Base-by-base conservation (phyloP, 2,329 filamentous ascomycete species). In the Fusarium citri region DNA sequence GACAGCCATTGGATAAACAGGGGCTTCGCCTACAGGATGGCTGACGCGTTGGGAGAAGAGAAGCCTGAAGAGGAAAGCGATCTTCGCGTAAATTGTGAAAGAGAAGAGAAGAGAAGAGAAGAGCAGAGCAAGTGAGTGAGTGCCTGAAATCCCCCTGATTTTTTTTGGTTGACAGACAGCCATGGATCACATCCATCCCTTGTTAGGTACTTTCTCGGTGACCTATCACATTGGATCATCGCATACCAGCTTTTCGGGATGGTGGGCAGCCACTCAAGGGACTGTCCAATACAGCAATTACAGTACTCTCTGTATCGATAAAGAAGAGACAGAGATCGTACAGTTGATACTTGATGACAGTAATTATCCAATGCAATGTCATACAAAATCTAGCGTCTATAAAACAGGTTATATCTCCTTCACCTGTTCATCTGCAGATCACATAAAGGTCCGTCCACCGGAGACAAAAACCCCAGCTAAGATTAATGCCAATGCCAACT, bases 391-490 rank as follows among this genome's bases (percentile, higher is more conserved):
- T 58, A 61, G 56, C 34, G 30, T 40, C 23, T 18, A 40, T 45
- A 49, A 56, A 56, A 50, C 51, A 65, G 56, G 28, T 18, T 48
- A 31, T 37, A 20, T 15, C 18, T 41, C 64, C 18, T 10, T 49
- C 49, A 55, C 57, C 58, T 61, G 20, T 28, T 34, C 31, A 14
- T 40, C 51, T 42, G 61, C 42, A 53, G 69, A 68, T 46, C 71
- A 42, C 69, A 53, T 26, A 53, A 49, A 62, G 71, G 67, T 59
- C 71, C 71, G 69, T 72, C 48, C 69, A 63, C 58, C 40, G 46
- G 51, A 58, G 34, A 30, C 37, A 28, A 18, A 23, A 54, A 30
- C 11, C 10, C 26, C 43, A 30, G 23, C 25, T 45, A 53, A 53
- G 40, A 53, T 53, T 45, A 31, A 55, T 55, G 51, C 51, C n/a